Evolutionary conservation across 371 early-diverging fungal species (phyloP).

Genomic region (Apophysomyces elegans): DNA sequence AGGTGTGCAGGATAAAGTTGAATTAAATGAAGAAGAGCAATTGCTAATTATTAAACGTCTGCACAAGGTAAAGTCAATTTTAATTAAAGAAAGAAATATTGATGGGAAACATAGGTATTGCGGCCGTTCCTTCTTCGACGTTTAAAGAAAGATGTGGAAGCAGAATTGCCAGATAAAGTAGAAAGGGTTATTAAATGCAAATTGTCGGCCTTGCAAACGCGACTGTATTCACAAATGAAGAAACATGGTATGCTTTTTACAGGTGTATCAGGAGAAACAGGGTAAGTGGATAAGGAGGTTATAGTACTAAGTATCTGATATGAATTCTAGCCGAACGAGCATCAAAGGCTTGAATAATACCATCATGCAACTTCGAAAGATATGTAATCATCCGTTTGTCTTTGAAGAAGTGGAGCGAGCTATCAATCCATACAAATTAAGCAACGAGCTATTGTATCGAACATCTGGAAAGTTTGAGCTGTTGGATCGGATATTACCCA

Average conservation of each 20-base stretch:
- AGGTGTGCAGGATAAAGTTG: conserved; percentile 87
- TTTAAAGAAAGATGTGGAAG: conserved; percentile 99
- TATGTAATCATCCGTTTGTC: conserved; percentile 99
- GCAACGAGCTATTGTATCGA: conserved; percentile 70
- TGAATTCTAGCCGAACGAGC: conserved; percentile 51
- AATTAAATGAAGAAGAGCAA: conserved; percentile 97
- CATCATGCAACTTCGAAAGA: conserved; percentile 99
- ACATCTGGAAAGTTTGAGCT: conserved; percentile 98
- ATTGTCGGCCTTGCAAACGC: conserved; percentile 84
- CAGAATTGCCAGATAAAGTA: conserved; percentile 98
- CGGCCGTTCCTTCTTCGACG: conserved; percentile 98
- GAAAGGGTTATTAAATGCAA: conserved; percentile 96
- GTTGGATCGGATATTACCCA: conserved; percentile 95
- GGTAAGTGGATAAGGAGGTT: conserved; percentile 40
- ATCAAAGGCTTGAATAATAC: conserved; percentile 94
- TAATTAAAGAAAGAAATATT: not conserved
- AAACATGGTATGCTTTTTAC: conserved; percentile 74
- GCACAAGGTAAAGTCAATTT: conserved; percentile 70
- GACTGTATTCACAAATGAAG: conserved; percentile 80
- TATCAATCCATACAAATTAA: conserved; percentile 67
- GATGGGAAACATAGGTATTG: conserved; percentile 60
- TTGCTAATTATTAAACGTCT: conserved; percentile 96
- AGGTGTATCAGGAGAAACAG: conserved; percentile 51
- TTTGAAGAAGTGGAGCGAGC: conserved; percentile 93
- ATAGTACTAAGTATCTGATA: not conserved